Conservation (phyloP, 768 basidiomycete genomes). For the Exsudoporus frostii region DNA sequence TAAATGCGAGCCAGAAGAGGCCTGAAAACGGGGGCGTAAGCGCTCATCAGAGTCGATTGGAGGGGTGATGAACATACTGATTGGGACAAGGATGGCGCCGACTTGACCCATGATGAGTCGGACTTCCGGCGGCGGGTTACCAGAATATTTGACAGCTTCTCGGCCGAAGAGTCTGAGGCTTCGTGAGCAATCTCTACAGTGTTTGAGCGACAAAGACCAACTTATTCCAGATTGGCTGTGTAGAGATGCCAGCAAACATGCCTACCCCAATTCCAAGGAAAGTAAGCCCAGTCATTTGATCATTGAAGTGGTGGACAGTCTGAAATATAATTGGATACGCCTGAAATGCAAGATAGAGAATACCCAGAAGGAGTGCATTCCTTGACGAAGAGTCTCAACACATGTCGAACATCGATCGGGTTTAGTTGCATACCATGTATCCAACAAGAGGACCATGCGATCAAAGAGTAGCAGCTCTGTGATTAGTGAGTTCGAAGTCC, state of each 20-base stretch:
- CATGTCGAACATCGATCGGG: not conserved
- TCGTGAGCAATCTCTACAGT: not conserved
- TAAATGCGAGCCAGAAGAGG: slow-evolving; percentile 56
- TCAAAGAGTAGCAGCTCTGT: slow-evolving; percentile 62
- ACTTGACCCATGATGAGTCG: slow-evolving; percentile 63
- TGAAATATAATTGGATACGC: slow-evolving; percentile 54
- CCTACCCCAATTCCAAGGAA: slow-evolving; percentile 53
- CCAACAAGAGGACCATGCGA: slow-evolving; percentile 71
- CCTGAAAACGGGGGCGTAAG: slow-evolving; percentile 18
- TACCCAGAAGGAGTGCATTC: slow-evolving; percentile 40
- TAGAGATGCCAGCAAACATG: slow-evolving; percentile 37
- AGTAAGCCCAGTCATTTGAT: slow-evolving; percentile 45
- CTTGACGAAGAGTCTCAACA: slow-evolving; percentile 17
- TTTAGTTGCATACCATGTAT: slow-evolving; percentile 53
- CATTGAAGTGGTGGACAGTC: slow-evolving; percentile 48
- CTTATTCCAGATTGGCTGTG: slow-evolving; percentile 48
- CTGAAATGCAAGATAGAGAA: slow-evolving; percentile 52
- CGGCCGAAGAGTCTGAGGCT: slow-evolving; percentile 35
- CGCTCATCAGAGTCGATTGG: not conserved
- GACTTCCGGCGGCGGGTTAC: slow-evolving; percentile 60
- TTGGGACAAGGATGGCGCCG: slow-evolving; percentile 63
- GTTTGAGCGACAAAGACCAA: not conserved
- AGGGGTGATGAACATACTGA: slow-evolving; percentile 38
- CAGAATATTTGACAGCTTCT: slow-evolving; percentile 38
- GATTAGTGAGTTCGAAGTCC: not conserved